These are phyloP conservation scores for Cyberlindnera sargentensis DNA, from an alignment of 805 yeast genomes.

Conservation along the genomic window DNA sequence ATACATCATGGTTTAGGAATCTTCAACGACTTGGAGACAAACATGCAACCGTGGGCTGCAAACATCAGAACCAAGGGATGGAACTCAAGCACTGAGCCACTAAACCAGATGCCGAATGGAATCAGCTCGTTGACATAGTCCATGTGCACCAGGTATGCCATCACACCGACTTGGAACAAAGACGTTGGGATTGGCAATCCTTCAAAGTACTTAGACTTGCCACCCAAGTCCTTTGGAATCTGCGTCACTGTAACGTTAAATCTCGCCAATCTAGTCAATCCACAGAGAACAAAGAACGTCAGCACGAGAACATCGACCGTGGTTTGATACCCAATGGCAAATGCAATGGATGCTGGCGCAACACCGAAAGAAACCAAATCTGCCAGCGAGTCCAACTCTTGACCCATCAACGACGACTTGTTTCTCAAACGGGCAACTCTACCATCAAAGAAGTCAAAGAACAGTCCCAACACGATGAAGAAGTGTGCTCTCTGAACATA, in stretches of 20 bases:
- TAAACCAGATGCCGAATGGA: constrained; percentile 59
- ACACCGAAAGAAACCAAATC: constrained; percentile 93
- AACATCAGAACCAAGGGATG: constrained; percentile 66
- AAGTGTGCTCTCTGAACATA: constrained; percentile 84
- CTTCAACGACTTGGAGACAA: constrained; percentile 84
- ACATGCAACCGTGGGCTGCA: constrained; percentile 77
- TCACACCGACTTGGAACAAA: constrained; percentile 59
- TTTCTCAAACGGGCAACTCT: constrained; percentile 93
- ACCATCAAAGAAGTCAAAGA: constrained; percentile 96
- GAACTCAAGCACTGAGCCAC: constrained; percentile 56
- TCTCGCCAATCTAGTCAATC: constrained; percentile 88
- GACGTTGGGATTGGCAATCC: constrained; percentile 96
- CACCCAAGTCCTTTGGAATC: constrained; percentile 81
- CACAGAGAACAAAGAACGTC: constrained; percentile 85
- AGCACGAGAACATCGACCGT: constrained; percentile 72
- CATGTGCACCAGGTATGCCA: constrained; percentile 61
- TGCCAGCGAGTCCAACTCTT: constrained; percentile 94
- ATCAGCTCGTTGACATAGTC: constrained; percentile 42
- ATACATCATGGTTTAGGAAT: constrained; percentile 68
- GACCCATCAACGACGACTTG: constrained; percentile 91
- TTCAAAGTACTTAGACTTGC: constrained; percentile 89
- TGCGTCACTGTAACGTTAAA: constrained; percentile 92
- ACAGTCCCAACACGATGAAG: constrained; percentile 83
- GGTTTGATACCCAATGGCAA: constrained; percentile 82
- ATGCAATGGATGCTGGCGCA: constrained; percentile 91